These are phyloP conservation scores for Aquilaria malaccensis DNA, from an alignment of 345 rosid species.

Conservation along the genomic window DNA sequence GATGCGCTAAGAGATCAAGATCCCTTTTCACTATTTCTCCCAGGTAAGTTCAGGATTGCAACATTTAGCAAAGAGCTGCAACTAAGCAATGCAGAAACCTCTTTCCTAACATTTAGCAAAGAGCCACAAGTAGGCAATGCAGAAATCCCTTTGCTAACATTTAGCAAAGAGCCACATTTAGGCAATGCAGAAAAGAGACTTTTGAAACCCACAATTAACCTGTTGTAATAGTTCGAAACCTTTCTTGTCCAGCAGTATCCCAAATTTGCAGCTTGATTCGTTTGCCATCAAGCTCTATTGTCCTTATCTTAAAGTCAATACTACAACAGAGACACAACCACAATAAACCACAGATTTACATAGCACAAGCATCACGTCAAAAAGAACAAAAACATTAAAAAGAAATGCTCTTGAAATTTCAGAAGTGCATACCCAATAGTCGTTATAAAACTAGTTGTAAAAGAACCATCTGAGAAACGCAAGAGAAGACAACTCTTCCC, in stretches of 20 bases:
- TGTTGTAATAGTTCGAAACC: constrained; percentile 85
- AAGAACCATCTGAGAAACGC: constrained; percentile 76
- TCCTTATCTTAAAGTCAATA: constrained; percentile 93
- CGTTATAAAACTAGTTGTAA: constrained; percentile 67
- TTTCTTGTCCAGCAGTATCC: constrained; percentile 91
- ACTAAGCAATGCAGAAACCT: no score
- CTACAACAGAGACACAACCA: constrained; percentile 23
- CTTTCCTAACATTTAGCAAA: no score
- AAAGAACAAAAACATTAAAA: not conserved
- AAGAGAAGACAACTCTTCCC: constrained; percentile 76
- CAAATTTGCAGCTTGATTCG: constrained; percentile 92
- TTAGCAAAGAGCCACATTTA: no score
- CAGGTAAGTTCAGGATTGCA: no score
- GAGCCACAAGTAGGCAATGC: no score
- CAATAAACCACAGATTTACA: not conserved
- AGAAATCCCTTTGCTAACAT: no score
- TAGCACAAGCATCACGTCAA: not conserved
- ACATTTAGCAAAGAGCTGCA: no score
- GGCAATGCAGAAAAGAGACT: no score
- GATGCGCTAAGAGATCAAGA: no score
- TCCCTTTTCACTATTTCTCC: no score
- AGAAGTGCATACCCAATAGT: constrained; percentile 45
- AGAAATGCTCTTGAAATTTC: not conserved
- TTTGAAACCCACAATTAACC: constrained; percentile 37
- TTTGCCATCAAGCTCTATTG: constrained; percentile 91